These are phyloP conservation scores for Acarospora socialis DNA, from an alignment of 2,329 filamentous ascomycete genomes.

Conservation along the genomic window DNA sequence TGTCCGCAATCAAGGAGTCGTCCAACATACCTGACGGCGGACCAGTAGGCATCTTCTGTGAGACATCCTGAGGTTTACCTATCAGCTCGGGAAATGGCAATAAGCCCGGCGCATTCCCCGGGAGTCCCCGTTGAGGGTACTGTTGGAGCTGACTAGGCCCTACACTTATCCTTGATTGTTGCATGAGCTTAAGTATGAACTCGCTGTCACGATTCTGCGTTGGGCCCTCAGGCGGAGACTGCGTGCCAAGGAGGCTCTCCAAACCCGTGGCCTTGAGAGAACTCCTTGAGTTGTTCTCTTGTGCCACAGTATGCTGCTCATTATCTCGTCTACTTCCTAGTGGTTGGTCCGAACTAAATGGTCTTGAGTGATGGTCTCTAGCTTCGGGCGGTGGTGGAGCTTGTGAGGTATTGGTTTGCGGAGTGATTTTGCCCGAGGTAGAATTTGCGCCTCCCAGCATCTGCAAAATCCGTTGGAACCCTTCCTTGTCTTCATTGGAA, in stretches of 20 bases:
- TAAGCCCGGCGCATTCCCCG: conserved; percentile 2
- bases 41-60: conserved; percentile 8
- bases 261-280: conserved; percentile 16
- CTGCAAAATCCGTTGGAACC: conserved; percentile 66
- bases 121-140: neutral
- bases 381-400: too few species aligned
- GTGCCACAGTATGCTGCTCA: conserved; percentile 9
- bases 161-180: conserved; percentile 35
- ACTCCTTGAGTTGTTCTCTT: conserved; percentile 16
- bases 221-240: conserved; percentile 25
- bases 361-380: conserved; percentile 20
- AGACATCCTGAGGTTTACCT: conserved; percentile 9
- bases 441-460: conserved; percentile 53
- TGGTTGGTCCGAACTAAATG: conserved; percentile 18
- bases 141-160: neutral
- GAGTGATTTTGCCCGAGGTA: conserved; percentile 25
- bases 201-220: conserved; percentile 55
- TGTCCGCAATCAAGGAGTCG: conserved; percentile 3
- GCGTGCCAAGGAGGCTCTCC: conserved; percentile 19
- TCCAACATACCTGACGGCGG: conserved; percentile 10
- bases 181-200: conserved; percentile 76
- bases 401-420: conserved; percentile 25
- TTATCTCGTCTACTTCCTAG: conserved; percentile 12
- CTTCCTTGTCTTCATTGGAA: conserved; percentile 60
- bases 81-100: conserved; percentile 11